Evolutionary conservation across 306 rosid species (phyloP).

Genomic region (Cucurbita ficifolia): DNA sequence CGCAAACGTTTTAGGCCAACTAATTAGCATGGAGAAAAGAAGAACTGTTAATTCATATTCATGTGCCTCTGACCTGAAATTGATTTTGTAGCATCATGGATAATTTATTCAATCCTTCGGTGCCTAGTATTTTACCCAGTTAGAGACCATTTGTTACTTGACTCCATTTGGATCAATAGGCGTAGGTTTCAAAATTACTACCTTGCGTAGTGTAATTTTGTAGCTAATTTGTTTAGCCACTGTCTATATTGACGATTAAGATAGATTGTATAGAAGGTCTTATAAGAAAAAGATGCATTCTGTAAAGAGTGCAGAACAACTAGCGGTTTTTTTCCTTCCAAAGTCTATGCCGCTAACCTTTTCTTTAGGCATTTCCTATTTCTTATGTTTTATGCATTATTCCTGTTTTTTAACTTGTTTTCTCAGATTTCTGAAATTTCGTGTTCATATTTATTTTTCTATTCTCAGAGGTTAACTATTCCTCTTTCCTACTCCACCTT

Average conservation of each 20-base stretch:
- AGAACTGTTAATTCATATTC: neutral
- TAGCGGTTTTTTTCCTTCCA: neutral
- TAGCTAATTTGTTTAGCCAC: neutral
- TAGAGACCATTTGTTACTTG: neutral
- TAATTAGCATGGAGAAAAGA: neutral
- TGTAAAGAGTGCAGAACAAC: neutral
- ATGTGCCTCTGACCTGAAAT: neutral
- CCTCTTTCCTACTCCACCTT: neutral
- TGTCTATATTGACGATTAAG: neutral
- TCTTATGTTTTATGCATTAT: neutral
- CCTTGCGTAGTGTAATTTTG: neutral
- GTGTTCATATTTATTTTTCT: neutral
- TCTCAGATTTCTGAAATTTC: constrained; percentile 57
- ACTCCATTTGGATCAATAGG: neutral
- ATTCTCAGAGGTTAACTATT: neutral
- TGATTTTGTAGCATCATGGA: neutral
- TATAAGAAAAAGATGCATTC: neutral
- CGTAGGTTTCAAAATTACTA: neutral
- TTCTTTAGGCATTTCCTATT: neutral
- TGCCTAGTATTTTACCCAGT: neutral
- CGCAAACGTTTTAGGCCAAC: neutral
- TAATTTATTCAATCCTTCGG: neutral
- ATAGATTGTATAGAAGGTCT: neutral
- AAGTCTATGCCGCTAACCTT: neutral
- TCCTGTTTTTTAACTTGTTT: neutral